Evolutionary conservation across 1,284 basidiomycete genomes (phyloP), one percentile per base, ranked within the genome.

Genomic region (Meira nashicola): DNA sequence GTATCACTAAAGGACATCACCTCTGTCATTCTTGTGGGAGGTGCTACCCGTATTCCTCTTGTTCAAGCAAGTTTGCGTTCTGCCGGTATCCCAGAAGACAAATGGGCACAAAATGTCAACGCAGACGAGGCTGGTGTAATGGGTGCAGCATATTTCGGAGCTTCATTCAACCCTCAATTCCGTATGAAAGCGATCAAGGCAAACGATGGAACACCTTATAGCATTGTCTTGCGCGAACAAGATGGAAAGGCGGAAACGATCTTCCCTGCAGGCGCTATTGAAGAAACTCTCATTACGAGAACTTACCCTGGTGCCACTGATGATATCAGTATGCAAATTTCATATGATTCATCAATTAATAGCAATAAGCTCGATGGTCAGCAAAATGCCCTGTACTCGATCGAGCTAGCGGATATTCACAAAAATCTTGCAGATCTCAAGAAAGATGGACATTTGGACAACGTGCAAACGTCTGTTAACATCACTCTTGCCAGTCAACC

Each of bases 41-140:
- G 94, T 55, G 86, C 84, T 60, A 89, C 92, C 11, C 84, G 94
- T 57, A 89, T 90, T 1, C 95, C 94, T 0, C 88, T 97, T 84
- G 86, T 99, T 39, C 92, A 95, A 78, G 82, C 83, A 0, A 84
- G 71, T 10, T 60, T 78, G 44, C 61, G 63, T 14, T 60, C 64
- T n/a, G 70, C 68, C 0, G 74, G 74, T 28, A 68, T 78, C 12
- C 76, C 76, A 1, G 70, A 75, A 28, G 58, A 59, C 40, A 72
- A 74, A 60, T 54, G 77, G 11, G 74, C 76, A 37, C 84, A 89
- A 72, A 96, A 96, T 70, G 90, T 99, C 57, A 98, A 99, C 76
- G 89, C 94, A 0, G 95, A 98, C 78, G 94, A 99, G 82, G 91
- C 92, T 0, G 89, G 89, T 11, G 94, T 96, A 14, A 85, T 98